Base-by-base conservation (phyloP, 1,284 basidiomycete species). In the Tylopilus sp. region DNA sequence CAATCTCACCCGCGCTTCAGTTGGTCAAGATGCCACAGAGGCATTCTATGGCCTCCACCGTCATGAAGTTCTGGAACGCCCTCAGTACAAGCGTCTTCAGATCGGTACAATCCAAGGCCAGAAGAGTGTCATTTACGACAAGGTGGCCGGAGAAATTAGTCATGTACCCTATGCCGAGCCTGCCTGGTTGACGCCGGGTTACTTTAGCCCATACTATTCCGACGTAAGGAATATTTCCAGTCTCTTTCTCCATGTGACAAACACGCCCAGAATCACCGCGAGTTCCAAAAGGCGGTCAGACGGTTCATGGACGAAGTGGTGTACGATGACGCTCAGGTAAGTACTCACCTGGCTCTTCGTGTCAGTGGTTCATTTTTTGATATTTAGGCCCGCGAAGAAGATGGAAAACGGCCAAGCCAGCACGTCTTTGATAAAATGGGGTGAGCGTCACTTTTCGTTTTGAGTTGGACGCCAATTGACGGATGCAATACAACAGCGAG, bases 31-130 rank as follows among this genome's bases (percentile, higher is more conserved):
- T 61, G 85, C 83, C 8, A 89, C 87, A 7, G 83, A 86, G 19
- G 80, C 78, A 10, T 90, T 90, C 74, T 90, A 83, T 63, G 81
- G 83, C 20, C 76, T 90, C 46, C 88, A 90, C 65, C 76, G 86
- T 17, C 77, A 82, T 49, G 86, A 89, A 60, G 80, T 90, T 17
- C 76, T 90, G 50, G 73, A 78, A 57, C 81, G 81, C 52, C 82
- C 84, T 2, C 82, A 84, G 63, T 87, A 86, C 61, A 72, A 75
- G 35, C 77, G 83, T 9, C 74, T 85, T 25, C 77, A 79, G 52
- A 77, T 86, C 48, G 86, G 84, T 43, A 72, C 73, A 44, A 74
- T 90, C 50, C 72, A 78, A 41, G 83, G 77, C 43, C 76, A 85
- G 68, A 69, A 80, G 64, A 66, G 76, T 51, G 73, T 80, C 61